phyloP scores from a whole-genome alignment of 805 yeast genomes.

The Millerozyma miso region DNA sequence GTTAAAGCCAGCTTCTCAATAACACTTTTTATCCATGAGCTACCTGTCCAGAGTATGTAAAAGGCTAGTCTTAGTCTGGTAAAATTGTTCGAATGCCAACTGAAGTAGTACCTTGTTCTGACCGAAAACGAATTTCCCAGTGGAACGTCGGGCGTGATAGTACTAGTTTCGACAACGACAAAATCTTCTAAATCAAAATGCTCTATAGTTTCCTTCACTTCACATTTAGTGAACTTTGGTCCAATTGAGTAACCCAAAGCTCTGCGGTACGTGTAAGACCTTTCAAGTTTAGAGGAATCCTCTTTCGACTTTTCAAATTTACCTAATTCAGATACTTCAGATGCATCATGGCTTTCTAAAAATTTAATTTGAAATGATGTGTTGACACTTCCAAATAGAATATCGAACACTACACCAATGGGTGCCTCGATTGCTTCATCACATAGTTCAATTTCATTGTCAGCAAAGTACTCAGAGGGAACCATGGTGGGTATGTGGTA shows the following conservation, averaged over 20 bases:
- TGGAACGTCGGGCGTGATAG: conserved; percentile 91
- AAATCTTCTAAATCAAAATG: conserved; percentile 49
- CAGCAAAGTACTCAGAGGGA: conserved; percentile 40
- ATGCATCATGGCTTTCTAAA: conserved; percentile 44
- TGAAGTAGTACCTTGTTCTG: conserved; percentile 62
- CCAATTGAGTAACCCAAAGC: conserved; percentile 81
- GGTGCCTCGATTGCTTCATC: conserved; percentile 62
- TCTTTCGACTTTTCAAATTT: conserved; percentile 30
- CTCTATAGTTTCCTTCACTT: conserved; percentile 55
- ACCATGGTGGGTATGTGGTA: conserved; percentile 56
- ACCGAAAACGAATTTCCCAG: conserved; percentile 81
- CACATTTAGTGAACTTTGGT: conserved; percentile 85
- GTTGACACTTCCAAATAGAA: conserved; percentile 62
- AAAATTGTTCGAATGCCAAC: conserved; percentile 67
- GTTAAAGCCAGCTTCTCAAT: conserved; percentile 79
- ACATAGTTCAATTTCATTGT: conserved; percentile 43
- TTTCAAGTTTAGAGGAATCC: conserved; percentile 36
- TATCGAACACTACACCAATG: conserved; percentile 65
- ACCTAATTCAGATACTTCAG: conserved; percentile 38
- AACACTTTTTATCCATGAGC: conserved; percentile 87
- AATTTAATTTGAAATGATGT: conserved; percentile 34
- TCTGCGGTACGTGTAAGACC: conserved; percentile 66
- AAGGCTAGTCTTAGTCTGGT: conserved; percentile 65
- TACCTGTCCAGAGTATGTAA: conserved; percentile 83
- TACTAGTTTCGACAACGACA: conserved; percentile 57